Conservation (phyloP, 208 protist species). For the Balamuthia mandrillaris region DNA sequence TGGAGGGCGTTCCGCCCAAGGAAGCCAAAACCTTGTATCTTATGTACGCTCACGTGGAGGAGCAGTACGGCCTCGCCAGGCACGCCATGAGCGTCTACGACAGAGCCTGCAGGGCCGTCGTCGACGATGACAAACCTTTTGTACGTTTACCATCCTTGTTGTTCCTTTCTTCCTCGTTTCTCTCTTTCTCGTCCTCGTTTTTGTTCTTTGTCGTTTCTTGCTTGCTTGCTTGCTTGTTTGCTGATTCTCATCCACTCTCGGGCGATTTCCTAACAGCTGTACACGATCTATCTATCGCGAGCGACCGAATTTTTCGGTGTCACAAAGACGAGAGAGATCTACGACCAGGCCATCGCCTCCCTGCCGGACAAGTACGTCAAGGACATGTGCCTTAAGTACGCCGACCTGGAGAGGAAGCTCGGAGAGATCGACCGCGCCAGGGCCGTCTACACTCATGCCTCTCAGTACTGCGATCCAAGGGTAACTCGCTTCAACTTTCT, state of each 20-base stretch:
- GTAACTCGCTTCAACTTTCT: background rate
- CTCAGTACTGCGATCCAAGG: conserved; percentile 77
- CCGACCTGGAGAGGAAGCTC: conserved; percentile 78
- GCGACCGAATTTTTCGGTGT: conserved; percentile 80
- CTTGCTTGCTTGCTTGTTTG: background rate
- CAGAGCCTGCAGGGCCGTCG: conserved; percentile 40
- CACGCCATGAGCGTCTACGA: conserved; percentile 83
- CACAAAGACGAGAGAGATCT: conserved; percentile 81
- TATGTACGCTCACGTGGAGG: conserved; percentile 82
- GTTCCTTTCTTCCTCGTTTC: background rate
- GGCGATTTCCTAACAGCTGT: conserved; percentile 47
- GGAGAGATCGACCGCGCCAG: conserved; percentile 87
- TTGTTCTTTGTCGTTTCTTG: background rate
- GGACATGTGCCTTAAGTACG: conserved; percentile 75
- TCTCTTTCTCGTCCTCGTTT: background rate
- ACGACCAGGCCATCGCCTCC: conserved; percentile 74
- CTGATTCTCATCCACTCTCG: background rate
- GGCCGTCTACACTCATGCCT: conserved; percentile 75
- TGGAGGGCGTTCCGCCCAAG: conserved; percentile 58
- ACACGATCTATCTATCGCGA: conserved; percentile 66
- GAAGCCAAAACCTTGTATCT: conserved; percentile 73
- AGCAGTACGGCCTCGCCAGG: conserved; percentile 75
- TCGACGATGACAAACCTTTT: conserved; percentile 47
- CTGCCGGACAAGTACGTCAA: conserved; percentile 58
- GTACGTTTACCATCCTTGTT: background rate